These are phyloP conservation scores for Albugo candida DNA, from an alignment of 352 stramenopile genomes.

Conservation along the genomic window DNA sequence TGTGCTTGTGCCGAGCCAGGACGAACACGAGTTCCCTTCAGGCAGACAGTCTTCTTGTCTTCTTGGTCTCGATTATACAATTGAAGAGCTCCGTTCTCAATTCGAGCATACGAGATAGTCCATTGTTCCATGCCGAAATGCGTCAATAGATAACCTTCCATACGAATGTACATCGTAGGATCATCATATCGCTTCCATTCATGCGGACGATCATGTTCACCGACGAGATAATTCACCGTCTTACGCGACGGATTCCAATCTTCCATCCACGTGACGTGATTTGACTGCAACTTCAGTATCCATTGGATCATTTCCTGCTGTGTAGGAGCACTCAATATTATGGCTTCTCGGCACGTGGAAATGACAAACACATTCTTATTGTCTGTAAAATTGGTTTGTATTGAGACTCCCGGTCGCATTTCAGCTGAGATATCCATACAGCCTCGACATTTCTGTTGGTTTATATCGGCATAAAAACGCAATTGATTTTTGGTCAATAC, in stretches of 20 bases:
- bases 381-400: slow-evolving; percentile 65
- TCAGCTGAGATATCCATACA: slow-evolving; percentile 54
- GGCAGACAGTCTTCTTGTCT: slow-evolving; percentile 36
- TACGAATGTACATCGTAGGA: slow-evolving; percentile 72
- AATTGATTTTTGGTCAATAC: slow-evolving; percentile 59
- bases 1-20: slow-evolving; percentile 61
- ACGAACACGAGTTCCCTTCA: slow-evolving; percentile 68
- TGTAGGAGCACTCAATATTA: slow-evolving; percentile 62
- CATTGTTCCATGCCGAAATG: slow-evolving; percentile 68
- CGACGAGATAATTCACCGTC: slow-evolving; percentile 69
- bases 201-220: slow-evolving; percentile 41
- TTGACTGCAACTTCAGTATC: slow-evolving; percentile 56
- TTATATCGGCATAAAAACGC: slow-evolving; percentile 53
- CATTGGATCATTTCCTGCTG: slow-evolving; percentile 65
- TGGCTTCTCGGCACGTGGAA: slow-evolving; percentile 42
- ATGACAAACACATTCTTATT: slow-evolving; percentile 75
- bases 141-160: slow-evolving; percentile 52
- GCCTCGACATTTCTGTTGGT: slow-evolving; percentile 52
- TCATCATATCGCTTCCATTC: slow-evolving; percentile 79
- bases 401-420: slow-evolving; percentile 53
- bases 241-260: slow-evolving; percentile 66
- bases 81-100: slow-evolving; percentile 53
- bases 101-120: slow-evolving; percentile 77
- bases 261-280: slow-evolving; percentile 35
- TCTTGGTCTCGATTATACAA: slow-evolving; percentile 75